Evolutionary conservation across 129 eudicot species (phyloP), one percentile per base, ranked within the genome.

Genomic region (Flaveria robusta): DNA sequence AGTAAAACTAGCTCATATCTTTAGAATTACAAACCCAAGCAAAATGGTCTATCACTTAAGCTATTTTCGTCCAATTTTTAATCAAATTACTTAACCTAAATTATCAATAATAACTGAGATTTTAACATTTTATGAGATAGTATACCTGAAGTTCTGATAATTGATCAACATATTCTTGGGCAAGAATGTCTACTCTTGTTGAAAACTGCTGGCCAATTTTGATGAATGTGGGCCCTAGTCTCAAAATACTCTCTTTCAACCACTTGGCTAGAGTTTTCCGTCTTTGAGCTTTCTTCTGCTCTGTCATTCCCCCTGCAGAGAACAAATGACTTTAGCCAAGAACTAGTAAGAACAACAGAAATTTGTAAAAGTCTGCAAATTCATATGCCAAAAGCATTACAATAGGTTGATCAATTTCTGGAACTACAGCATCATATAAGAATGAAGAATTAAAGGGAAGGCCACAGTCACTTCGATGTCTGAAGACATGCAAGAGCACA

Each of bases 161-260:
- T 73, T 94, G 99, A 85, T 94, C 99, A 49, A 94, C 99, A 81
- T 94, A 94, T 83, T 94, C 99, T 83, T 94, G 99, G 54, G 99
- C 90, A 83, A 94, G 99, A 87, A 94, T 94, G 86, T 94, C 99
- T 16, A 94, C 99, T 79, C 99, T 89, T 41, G 97, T 94, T 16
- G 99, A 94, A 81, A 94, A 94, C 54, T 94, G 99, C 86, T 94
- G 99, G 20, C 99, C 99, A 14, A 94, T 91, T 83, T 94, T 94
- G 72, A 94, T 94, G 78, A 94, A 91, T 11, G 99, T 94, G 19
- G 99, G 99, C 60, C 99, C 99, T 69, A 94, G 72, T 85, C 97
- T 86, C 83, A 94, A 78, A 27, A 94, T 94, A 83, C 78, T 87
- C 81, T 94, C 99, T 79, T 94, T 94, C 66, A 94, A 80, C 99